These are phyloP conservation scores for Penicillium canescens DNA, from an alignment of 495 filamentous ascomycete species.

Conservation along the genomic window DNA sequence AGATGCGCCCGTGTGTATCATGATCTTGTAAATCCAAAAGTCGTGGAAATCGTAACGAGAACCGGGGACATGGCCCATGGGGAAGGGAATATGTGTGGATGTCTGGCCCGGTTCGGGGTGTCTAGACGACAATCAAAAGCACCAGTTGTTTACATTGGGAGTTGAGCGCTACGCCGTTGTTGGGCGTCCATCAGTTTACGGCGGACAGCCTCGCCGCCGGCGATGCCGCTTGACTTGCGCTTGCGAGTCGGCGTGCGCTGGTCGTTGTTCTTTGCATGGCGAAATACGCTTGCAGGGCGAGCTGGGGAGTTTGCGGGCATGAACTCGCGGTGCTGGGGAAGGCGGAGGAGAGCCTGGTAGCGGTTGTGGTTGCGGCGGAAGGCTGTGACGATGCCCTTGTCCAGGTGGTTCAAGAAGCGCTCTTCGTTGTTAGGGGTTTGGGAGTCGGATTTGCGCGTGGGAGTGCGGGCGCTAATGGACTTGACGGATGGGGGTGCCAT, in stretches of 20 bases:
- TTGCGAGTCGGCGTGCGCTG: conserved; percentile 45
- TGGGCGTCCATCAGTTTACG: conserved; percentile 51
- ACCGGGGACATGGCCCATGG: background rate
- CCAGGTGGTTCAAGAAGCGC: conserved; percentile 65
- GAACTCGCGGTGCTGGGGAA: conserved; percentile 54
- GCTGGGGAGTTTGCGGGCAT: conserved; percentile 51
- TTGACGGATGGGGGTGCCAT: conserved; percentile 33
- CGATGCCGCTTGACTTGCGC: conserved; percentile 39
- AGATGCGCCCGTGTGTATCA: conserved; percentile 28
- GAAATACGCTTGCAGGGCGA: conserved; percentile 48
- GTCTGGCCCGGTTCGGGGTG: background rate
- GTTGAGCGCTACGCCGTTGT: conserved; percentile 3
- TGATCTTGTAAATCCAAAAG: conserved; percentile 25
- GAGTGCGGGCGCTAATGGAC: conserved; percentile 45
- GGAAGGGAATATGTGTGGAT: background rate
- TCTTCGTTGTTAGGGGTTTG: conserved; percentile 54
- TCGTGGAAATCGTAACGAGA: conserved; percentile 22
- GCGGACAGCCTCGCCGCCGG: conserved; percentile 46
- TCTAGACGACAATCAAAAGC: no score
- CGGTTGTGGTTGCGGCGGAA: conserved; percentile 79
- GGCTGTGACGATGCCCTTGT: conserved; percentile 68
- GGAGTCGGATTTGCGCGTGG: conserved; percentile 50
- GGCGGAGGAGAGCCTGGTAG: conserved; percentile 65
- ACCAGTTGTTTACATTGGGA: background rate
- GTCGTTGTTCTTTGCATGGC: conserved; percentile 44